phyloP scores from a whole-genome alignment of 805 yeast genomes.

The Hanseniaspora guilliermondii region DNA sequence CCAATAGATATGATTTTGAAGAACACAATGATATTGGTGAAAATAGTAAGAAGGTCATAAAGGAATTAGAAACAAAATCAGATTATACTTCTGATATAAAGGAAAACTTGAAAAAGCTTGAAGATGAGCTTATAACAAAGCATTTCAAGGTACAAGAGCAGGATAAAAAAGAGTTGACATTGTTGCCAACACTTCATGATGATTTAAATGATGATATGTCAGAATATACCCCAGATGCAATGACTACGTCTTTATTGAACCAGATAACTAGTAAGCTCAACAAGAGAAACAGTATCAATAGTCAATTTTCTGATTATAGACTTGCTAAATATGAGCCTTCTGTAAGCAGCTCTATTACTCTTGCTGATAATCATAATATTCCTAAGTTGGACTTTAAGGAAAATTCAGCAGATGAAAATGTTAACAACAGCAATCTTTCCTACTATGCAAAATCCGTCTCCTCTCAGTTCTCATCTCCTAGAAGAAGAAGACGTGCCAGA shows the following conservation, averaged over 20 bases:
- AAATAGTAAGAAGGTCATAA: neutral
- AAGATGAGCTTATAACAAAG: neutral
- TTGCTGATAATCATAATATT: neutral
- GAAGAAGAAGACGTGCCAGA: conserved; percentile 16
- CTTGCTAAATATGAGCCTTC: neutral
- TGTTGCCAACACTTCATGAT: neutral
- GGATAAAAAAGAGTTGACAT: neutral
- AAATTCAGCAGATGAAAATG: neutral
- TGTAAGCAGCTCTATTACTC: neutral
- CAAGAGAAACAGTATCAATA: neutral
- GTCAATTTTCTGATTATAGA: neutral
- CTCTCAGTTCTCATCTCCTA: conserved; percentile 21
- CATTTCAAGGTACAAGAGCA: neutral
- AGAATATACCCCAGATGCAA: neutral
- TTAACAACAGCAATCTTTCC: conserved; percentile 16
- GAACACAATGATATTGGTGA: conserved; percentile 16
- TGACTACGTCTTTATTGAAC: conserved; percentile 1
- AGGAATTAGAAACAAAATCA: neutral
- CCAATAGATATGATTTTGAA: conserved; percentile 14
- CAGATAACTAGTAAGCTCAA: neutral
- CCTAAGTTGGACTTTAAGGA: neutral
- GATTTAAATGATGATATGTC: neutral
- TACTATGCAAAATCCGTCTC: conserved; percentile 28
- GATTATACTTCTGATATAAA: neutral
- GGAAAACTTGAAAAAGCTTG: neutral